Percentiles rank a stretch among this genome's conserved stretches.
Conservation (phyloP, 2,329 filamentous ascomycete genomes). For the Setomelanomma holmii region DNA sequence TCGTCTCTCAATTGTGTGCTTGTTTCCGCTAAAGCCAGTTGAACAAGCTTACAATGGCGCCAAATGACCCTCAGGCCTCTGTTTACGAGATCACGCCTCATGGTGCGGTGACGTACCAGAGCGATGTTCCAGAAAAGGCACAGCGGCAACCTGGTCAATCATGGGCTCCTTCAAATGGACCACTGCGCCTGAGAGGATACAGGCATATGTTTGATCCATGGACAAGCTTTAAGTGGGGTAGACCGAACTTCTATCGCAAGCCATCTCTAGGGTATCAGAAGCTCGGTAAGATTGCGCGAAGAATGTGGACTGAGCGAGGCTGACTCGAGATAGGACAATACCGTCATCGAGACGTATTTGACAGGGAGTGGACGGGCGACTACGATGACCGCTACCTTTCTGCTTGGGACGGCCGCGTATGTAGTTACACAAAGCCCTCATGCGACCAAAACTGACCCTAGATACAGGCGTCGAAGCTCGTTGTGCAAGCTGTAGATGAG, state of each 20-base stretch:
- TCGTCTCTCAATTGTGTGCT: conserved; percentile 27
- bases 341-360: conserved; percentile 33
- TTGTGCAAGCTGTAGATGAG: conserved; percentile 41
- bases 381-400: conserved; percentile 43
- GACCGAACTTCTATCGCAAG: conserved; percentile 35
- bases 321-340: conserved; percentile 22
- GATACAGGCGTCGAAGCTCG: conserved; percentile 23
- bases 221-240: conserved; percentile 29
- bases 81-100: conserved; percentile 15
- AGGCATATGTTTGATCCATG: conserved; percentile 27
- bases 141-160: conserved; percentile 1
- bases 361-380: conserved; percentile 33
- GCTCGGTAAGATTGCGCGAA: neutral
- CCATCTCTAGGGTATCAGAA: conserved; percentile 35
- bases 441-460: neutral
- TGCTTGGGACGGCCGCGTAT: conserved; percentile 35
- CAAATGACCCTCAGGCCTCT: conserved; percentile 16
- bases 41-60: conserved; percentile 10
- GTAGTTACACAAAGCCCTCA: neutral
- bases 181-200: conserved; percentile 26
- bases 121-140: conserved; percentile 5
- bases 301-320: too few species aligned
- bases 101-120: neutral
- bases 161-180: conserved; percentile 10
- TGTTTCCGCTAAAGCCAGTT: conserved; percentile 8